Percentiles rank a stretch among this genome's conserved stretches.
phyloP scores from a whole-genome alignment of 305 asterid genomes.

The Galium porrigens region DNA sequence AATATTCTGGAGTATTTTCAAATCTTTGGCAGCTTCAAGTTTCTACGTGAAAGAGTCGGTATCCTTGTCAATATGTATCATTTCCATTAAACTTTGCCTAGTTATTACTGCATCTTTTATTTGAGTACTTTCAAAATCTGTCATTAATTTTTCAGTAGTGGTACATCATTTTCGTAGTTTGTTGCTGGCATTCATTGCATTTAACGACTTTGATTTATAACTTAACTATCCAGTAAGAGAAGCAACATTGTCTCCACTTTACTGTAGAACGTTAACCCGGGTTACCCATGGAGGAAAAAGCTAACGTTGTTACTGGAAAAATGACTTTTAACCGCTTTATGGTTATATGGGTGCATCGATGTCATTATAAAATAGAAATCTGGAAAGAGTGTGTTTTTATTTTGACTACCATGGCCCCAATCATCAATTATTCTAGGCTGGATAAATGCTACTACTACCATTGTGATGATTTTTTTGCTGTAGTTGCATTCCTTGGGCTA shows the following conservation, averaged over 20 bases:
- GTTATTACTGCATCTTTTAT: neutral
- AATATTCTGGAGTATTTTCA: slow-evolving; percentile 38
- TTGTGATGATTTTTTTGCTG: neutral
- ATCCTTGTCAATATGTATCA: neutral
- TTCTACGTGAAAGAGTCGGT: slow-evolving; percentile 66
- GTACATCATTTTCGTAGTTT: neutral
- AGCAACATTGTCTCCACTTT: neutral
- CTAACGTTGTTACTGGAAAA: neutral
- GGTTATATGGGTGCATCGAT: neutral
- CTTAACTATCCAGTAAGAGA: neutral
- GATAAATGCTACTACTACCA: neutral
- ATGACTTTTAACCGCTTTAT: neutral
- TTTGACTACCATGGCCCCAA: neutral
- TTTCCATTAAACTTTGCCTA: neutral
- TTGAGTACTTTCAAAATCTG: neutral
- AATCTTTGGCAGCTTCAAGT: slow-evolving; percentile 34
- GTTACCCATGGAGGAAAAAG: neutral
- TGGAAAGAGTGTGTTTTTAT: neutral
- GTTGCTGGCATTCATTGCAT: neutral
- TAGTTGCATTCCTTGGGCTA: neutral
- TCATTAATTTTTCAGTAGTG: neutral
- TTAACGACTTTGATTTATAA: neutral
- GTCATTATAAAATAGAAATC: neutral
- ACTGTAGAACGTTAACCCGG: neutral
- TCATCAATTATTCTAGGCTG: neutral